Percentiles rank a stretch among this genome's conserved stretches.
These are phyloP conservation scores for Spinacia oleracea DNA, from an alignment of 179 eudicot genomes.

Conservation along the genomic window DNA sequence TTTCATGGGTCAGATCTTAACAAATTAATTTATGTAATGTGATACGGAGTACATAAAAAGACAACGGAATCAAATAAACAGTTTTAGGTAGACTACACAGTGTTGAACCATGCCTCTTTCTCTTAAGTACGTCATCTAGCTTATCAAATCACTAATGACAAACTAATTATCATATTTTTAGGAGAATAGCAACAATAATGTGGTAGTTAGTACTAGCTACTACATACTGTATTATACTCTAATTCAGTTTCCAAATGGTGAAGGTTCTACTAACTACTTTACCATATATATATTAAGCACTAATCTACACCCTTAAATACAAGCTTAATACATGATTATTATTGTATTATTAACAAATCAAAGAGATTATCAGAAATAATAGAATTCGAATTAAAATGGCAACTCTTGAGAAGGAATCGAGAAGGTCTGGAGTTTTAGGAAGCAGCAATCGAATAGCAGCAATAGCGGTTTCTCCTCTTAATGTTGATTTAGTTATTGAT, in stretches of 20 bases:
- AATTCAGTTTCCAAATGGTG: conserved; percentile 14
- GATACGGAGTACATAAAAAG: background rate
- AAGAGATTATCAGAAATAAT: background rate
- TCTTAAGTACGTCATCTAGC: background rate
- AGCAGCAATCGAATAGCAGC: conserved; percentile 37
- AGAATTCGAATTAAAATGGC: conserved; percentile 7
- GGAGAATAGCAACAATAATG: background rate
- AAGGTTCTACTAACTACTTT: conserved; percentile 11
- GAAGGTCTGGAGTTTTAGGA: conserved; percentile 20
- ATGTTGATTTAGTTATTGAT: background rate
- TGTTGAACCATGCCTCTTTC: conserved; percentile 16
- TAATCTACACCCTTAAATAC: background rate
- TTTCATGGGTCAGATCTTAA: no score
- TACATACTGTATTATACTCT: background rate
- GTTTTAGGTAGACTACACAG: background rate
- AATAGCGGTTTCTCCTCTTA: conserved; percentile 17
- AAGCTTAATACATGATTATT: background rate
- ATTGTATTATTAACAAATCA: no score
- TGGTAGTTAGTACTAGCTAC: background rate
- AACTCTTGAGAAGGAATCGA: conserved; percentile 19
- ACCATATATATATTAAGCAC: conserved; percentile 7
- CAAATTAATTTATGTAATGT: no score
- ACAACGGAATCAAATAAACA: background rate
- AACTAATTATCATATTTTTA: background rate
- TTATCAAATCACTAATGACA: background rate